Percentiles rank a stretch among this genome's conserved stretches.
phyloP scores from a whole-genome alignment of 2,329 filamentous ascomycete species.

The Ophiostoma montium region DNA sequence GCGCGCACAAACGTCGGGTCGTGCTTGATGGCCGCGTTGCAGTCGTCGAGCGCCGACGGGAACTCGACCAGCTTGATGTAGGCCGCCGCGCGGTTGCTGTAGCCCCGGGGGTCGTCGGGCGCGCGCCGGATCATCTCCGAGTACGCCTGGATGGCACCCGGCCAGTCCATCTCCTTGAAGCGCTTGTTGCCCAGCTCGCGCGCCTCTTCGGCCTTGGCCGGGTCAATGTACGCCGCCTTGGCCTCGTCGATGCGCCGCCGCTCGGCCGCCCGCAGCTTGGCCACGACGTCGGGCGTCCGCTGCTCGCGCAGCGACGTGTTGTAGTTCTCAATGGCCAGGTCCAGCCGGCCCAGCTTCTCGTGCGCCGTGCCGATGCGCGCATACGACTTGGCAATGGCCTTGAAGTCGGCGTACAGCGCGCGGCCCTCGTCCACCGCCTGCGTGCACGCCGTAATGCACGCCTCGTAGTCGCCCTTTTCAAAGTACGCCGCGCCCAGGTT shows the following conservation, averaged over 20 bases:
- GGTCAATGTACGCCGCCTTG: constrained; percentile 72
- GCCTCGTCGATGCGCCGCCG: constrained; percentile 68
- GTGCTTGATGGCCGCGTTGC: constrained; percentile 77
- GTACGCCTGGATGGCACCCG: constrained; percentile 86
- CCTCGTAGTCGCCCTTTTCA: constrained; percentile 89
- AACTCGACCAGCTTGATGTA: constrained; percentile 96
- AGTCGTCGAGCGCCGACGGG: constrained; percentile 85
- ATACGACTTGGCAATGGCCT: constrained; percentile 96
- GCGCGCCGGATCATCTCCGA: constrained; percentile 93
- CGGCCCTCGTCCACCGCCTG: constrained; percentile 85
- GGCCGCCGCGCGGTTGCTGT: constrained; percentile 92
- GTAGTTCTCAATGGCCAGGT: constrained; percentile 75
- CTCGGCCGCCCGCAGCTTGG: constrained; percentile 83
- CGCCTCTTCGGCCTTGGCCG: constrained; percentile 85
- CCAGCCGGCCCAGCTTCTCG: constrained; percentile 73
- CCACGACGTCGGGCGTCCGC: constrained; percentile 83
- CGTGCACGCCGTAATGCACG: constrained; percentile 72
- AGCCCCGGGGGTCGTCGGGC: constrained; percentile 83
- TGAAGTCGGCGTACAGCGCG: constrained; percentile 86
- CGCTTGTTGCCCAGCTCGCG: constrained; percentile 90
- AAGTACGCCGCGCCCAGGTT: constrained; percentile 90
- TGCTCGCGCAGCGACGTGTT: constrained; percentile 91
- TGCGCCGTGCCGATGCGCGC: constrained; percentile 88
- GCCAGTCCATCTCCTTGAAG: constrained; percentile 96
- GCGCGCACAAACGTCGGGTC: constrained; percentile 89